Base-by-base conservation (phyloP, 768 basidiomycete genomes). In the Trametes punicea region DNA sequence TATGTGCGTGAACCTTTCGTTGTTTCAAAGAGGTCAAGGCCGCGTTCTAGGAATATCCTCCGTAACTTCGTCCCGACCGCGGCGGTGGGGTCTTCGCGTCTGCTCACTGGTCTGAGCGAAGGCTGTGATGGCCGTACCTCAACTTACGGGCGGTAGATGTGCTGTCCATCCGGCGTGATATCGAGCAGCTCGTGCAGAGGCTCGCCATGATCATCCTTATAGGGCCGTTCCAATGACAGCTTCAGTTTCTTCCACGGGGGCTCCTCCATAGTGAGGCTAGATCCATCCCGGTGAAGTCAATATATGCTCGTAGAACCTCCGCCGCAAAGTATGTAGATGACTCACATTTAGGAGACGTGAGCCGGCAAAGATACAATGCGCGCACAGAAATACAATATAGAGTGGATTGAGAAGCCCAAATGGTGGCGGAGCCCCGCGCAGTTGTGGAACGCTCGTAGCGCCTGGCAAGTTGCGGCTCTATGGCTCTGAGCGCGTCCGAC, bases 191-290 rank as follows among this genome's bases (percentile, higher is more conserved):
- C 73, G 23, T 81, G 85, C 26, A 92, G 81, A 8, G 65, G 76
- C 41, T 80, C 73, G 7, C 87, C 89, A 33, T 78, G 70, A 61
- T 93, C 90, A 64, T 90, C 86, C 69, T 86, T 90, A 74, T 91
- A 91, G 0, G 88, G 89, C 34, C 83, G 76, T 66, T 93, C 90
- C 29, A 93, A 77, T 1, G 88, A 85, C 9, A 92, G 72, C 57
- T 72, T 84, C 33, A 85, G 73, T 59, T 77, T 77, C 65, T 80
- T 84, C 81, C 83, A 87, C 8, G 74, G 66, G 10, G 75, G 76
- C 31, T 66, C 65, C 62, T 59, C 55, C 51, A 39, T 31, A n/a
- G 13, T 38, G 3, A 51, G 6, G 15, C 6, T 6, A 6, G 6
- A 15, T 25, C 49, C 39, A 39, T 30, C 51, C 42, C 31, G 10